phyloP scores from a whole-genome alignment of 1,284 basidiomycete species.

The Cryptococcus sp. region DNA sequence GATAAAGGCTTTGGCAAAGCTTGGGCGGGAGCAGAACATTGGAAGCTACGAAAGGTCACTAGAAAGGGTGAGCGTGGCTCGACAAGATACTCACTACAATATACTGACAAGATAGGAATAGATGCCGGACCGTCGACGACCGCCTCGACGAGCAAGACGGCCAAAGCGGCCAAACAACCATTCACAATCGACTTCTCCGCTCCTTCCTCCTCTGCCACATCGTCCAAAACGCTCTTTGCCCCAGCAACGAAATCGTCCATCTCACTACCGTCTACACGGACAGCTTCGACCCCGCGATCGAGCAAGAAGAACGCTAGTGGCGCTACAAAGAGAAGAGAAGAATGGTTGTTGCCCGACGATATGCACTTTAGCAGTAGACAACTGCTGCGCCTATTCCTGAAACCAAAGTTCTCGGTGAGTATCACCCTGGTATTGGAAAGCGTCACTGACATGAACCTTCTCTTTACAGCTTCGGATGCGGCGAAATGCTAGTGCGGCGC shows the following conservation, averaged over 20 bases:
- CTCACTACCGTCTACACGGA: constrained; percentile 60
- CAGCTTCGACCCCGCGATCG: constrained; percentile 16
- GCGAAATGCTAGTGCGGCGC: constrained; percentile 56
- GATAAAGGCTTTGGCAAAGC: constrained; percentile 87
- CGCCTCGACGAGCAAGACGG: constrained; percentile 49
- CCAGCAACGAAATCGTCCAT: constrained; percentile 68
- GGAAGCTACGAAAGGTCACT: constrained; percentile 82
- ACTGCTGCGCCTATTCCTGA: constrained; percentile 88
- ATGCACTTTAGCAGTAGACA: constrained; percentile 94
- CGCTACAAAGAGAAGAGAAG: constrained; percentile 64
- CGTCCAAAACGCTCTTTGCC: constrained; percentile 75
- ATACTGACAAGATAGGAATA: not conserved
- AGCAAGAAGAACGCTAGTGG: constrained; percentile 43
- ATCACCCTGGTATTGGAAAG: not conserved
- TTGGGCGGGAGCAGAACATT: constrained; percentile 99
- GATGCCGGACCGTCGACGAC: constrained; percentile 27
- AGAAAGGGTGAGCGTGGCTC: constrained; percentile 66
- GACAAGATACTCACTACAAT: not conserved
- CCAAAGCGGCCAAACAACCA: constrained; percentile 75
- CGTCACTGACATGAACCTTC: not conserved
- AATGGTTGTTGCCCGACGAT: constrained; percentile 88
- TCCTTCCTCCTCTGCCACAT: constrained; percentile 59
- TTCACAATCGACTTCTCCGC: constrained; percentile 86
- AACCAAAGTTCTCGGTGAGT: constrained; percentile 87
- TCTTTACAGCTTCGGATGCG: constrained; percentile 84